Conservation (phyloP, 192 early-diverging fungal species). For the Linnemannia hyalina region DNA sequence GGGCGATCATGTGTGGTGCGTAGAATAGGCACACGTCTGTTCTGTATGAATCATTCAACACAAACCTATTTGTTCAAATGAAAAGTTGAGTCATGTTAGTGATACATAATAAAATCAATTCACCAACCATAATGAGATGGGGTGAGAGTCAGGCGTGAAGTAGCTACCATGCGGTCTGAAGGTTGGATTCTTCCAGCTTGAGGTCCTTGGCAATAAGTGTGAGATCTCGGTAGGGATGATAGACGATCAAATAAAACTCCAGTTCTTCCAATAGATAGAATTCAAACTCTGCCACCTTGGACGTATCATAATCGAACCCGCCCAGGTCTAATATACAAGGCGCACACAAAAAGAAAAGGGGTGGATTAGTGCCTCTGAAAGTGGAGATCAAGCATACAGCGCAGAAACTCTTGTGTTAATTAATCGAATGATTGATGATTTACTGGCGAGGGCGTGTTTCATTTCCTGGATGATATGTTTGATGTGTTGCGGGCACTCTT, state of each 20-base stretch:
- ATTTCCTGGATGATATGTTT: constrained; percentile 68
- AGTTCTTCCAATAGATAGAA: constrained; percentile 93
- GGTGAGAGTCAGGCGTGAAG: background rate
- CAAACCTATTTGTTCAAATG: constrained; percentile 58
- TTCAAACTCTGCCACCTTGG: constrained; percentile 91
- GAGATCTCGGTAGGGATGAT: constrained; percentile 89
- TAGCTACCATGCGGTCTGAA: constrained; percentile 71
- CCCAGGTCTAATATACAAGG: constrained; percentile 51
- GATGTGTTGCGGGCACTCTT: constrained; percentile 80
- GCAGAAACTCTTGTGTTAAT: background rate
- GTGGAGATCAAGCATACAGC: background rate
- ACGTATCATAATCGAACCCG: constrained; percentile 75
- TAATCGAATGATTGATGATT: background rate
- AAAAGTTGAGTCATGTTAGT: background rate
- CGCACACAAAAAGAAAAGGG: background rate
- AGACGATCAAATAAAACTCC: constrained; percentile 90
- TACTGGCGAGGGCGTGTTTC: constrained; percentile 55
- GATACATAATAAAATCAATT: background rate
- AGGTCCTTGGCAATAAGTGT: constrained; percentile 67
- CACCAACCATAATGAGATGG: background rate
- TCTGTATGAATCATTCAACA: constrained; percentile 87
- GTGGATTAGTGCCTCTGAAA: background rate
- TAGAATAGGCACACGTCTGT: constrained; percentile 87
- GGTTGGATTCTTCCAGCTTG: constrained; percentile 61
- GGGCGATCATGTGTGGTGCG: constrained; percentile 90